Evolutionary conservation across 345 rosid species (phyloP).

Genomic region (Eucalyptus grandis): DNA sequence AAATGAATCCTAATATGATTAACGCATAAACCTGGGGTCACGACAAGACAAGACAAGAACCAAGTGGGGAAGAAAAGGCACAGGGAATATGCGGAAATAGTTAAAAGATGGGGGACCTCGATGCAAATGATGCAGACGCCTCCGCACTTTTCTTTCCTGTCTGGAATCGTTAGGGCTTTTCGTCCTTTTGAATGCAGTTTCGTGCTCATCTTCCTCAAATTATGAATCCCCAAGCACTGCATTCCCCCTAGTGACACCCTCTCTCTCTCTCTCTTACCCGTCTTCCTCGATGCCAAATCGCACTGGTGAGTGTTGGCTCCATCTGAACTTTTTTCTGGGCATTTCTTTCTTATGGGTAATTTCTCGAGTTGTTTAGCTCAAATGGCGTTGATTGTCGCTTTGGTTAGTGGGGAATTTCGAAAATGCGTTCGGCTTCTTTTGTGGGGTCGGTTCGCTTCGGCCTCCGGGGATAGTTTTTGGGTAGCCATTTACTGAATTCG

Average conservation of each 20-base stretch:
- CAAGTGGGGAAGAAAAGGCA: not conserved
- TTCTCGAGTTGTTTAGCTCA: not conserved
- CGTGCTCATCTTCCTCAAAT: not conserved
- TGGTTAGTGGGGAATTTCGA: not conserved
- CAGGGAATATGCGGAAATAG: not conserved
- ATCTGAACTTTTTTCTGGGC: not conserved
- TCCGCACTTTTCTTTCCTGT: not conserved
- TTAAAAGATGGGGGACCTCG: not conserved
- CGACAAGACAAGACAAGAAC: not conserved
- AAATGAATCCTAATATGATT: not conserved
- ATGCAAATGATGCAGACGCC: not conserved
- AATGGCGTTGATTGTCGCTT: not conserved
- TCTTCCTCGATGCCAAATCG: not conserved
- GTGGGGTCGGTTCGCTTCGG: not conserved
- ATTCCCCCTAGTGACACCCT: not conserved
- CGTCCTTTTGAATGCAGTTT: not conserved
- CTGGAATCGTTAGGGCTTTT: not conserved
- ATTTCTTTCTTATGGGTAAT: not conserved
- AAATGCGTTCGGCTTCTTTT: not conserved
- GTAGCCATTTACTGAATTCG: not conserved
- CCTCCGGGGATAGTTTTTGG: not conserved
- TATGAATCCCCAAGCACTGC: not conserved
- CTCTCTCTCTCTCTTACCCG: not conserved
- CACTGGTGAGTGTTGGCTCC: not conserved
- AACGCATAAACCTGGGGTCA: not conserved